Evolutionary conservation across 2,329 filamentous ascomycete genomes (phyloP).

Genomic region (Lasiodiplodia sp.): DNA sequence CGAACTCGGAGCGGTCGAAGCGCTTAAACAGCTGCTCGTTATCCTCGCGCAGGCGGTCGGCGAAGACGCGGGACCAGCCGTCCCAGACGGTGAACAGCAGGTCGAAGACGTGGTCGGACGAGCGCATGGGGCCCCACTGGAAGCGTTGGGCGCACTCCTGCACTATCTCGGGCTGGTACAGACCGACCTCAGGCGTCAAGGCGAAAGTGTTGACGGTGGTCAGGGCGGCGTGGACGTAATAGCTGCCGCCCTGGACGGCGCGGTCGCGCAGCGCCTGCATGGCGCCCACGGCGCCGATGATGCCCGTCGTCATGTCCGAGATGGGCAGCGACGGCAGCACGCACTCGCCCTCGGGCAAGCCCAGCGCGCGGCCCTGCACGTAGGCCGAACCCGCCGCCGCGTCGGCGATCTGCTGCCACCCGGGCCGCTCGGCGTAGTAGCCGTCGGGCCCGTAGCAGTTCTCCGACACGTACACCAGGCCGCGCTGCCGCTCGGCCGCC

Average conservation of each 20-base stretch:
- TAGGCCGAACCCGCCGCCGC: constrained; percentile 42
- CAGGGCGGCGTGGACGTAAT: constrained; percentile 36
- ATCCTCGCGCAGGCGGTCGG: constrained; percentile 33
- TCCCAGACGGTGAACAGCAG: constrained; percentile 39
- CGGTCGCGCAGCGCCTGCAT: constrained; percentile 39
- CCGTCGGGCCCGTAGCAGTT: constrained; percentile 61
- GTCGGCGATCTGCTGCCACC: constrained; percentile 56
- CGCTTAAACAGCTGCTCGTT: constrained; percentile 33
- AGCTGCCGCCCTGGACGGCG: constrained; percentile 36
- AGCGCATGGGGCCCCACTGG: constrained; percentile 39
- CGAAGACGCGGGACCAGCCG: constrained; percentile 40
- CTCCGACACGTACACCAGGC: constrained; percentile 58
- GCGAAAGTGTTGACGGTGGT: constrained; percentile 42
- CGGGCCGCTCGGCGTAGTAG: constrained; percentile 53
- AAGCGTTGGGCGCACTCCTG: constrained; percentile 38
- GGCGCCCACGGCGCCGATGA: constrained; percentile 37
- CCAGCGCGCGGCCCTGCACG: constrained; percentile 46
- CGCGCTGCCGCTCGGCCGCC: constrained; percentile 50
- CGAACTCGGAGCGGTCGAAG: constrained; percentile 36
- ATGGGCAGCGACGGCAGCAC: constrained; percentile 41
- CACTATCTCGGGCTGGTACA: constrained; percentile 41
- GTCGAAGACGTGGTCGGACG: constrained; percentile 41
- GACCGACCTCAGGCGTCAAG: constrained; percentile 43
- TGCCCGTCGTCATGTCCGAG: constrained; percentile 41
- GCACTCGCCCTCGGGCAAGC: constrained; percentile 36